Percentiles rank a stretch among this genome's conserved stretches.
Conservation (phyloP, 495 filamentous ascomycete genomes). For the Niebla homalea region DNA sequence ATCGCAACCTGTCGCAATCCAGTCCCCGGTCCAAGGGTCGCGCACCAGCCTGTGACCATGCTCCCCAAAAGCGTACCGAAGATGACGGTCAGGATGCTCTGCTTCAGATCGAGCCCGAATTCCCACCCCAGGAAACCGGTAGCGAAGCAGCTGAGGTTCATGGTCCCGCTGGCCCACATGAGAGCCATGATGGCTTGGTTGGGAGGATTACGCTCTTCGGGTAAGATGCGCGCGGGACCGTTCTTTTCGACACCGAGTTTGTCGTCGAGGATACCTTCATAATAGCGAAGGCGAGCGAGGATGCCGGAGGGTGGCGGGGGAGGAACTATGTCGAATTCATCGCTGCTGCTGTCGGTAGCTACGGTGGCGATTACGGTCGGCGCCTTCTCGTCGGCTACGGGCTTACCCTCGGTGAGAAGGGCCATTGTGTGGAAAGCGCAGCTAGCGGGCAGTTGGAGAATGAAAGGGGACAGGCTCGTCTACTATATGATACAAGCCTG, state of each 20-base stretch:
- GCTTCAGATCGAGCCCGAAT: constrained; percentile 34
- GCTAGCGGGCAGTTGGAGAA: not conserved
- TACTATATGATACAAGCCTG: too few relatives aligned
- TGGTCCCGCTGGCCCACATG: constrained; percentile 37
- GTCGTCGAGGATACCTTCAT: constrained; percentile 30
- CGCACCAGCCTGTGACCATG: constrained; percentile 33
- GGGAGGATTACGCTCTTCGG: constrained; percentile 20
- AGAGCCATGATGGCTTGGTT: constrained; percentile 7
- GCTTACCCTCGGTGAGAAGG: too few relatives aligned
- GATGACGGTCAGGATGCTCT: constrained; percentile 32
- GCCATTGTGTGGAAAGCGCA: too few relatives aligned
- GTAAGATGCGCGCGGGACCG: constrained; percentile 29
- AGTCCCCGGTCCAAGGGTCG: constrained; percentile 36
- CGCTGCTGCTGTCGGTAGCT: not conserved
- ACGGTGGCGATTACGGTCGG: not conserved
- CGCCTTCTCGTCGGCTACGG: too few relatives aligned
- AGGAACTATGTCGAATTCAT: constrained; percentile 15
- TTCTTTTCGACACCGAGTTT: constrained; percentile 35
- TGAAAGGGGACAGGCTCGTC: too few relatives aligned
- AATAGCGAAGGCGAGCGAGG: constrained; percentile 20
- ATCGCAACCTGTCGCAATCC: constrained; percentile 42
- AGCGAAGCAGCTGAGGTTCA: constrained; percentile 42
- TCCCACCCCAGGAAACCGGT: constrained; percentile 36
- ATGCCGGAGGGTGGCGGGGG: constrained; percentile 19
- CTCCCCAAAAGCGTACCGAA: constrained; percentile 35